phyloP scores from a whole-genome alignment of 345 rosid genomes.

The Cardamine chenopodiifolia region DNA sequence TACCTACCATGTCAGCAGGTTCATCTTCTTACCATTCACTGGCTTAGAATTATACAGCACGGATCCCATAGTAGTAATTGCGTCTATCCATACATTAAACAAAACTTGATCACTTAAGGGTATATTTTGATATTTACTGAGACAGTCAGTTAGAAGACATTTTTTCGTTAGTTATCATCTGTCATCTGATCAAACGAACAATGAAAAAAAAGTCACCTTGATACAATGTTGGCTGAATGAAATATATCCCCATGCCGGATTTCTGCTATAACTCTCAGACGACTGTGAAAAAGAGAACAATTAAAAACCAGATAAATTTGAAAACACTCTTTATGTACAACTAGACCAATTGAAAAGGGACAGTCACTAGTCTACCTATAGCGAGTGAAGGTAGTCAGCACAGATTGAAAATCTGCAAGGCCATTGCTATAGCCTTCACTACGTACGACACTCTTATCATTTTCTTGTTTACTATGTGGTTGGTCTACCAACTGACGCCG shows the following conservation, averaged over 20 bases:
- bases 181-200: slow-evolving; percentile 15
- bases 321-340: not conserved
- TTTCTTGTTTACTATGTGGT: slow-evolving; percentile 57
- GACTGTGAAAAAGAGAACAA: slow-evolving; percentile 51
- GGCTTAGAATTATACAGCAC: slow-evolving; percentile 32
- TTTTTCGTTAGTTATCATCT: slow-evolving; percentile 5
- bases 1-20: slow-evolving; percentile 32
- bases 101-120: slow-evolving; percentile 19
- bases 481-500: slow-evolving; percentile 75
- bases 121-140: not conserved
- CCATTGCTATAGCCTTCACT: slow-evolving; percentile 86
- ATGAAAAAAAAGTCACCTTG: slow-evolving; percentile 61
- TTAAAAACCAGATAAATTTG: slow-evolving; percentile 17
- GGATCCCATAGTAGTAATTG: slow-evolving; percentile 30
- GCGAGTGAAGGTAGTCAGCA: slow-evolving; percentile 76
- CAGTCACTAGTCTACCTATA: slow-evolving; percentile 63
- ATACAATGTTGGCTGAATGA: slow-evolving; percentile 97
- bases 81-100: slow-evolving; percentile 32
- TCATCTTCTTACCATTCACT: slow-evolving; percentile 16
- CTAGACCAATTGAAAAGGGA: slow-evolving; percentile 17
- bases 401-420: slow-evolving; percentile 91
- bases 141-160: not conserved
- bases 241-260: slow-evolving; percentile 92
- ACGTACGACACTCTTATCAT: slow-evolving; percentile 62
- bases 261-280: slow-evolving; percentile 94